Evolutionary conservation across 1,284 basidiomycete species (phyloP).

Genomic region (Boletellus sp.): DNA sequence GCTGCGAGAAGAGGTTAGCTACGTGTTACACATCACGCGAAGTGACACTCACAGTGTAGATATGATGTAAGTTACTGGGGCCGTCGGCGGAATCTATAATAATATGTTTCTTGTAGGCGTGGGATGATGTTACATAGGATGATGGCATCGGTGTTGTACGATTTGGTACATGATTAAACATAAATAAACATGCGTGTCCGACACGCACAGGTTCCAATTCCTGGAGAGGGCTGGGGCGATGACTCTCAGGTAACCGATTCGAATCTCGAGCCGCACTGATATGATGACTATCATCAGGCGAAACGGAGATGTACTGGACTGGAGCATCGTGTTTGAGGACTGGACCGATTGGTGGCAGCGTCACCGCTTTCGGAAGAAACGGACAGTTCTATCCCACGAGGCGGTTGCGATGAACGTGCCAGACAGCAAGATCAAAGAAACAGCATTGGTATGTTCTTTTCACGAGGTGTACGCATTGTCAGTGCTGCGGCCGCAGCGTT

Average conservation of each 20-base stretch:
- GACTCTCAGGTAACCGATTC: constrained; percentile 6
- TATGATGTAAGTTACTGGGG: neutral
- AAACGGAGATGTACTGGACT: constrained; percentile 17
- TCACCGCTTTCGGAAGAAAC: constrained; percentile 22
- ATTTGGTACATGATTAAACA: neutral
- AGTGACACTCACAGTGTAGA: neutral
- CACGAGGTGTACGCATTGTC: constrained; percentile 2
- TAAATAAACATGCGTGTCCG: constrained; percentile 6
- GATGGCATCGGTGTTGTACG: neutral
- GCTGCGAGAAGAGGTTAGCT: constrained; percentile 4
- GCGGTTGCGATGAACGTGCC: constrained; percentile 22
- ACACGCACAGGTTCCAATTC: constrained; percentile 14
- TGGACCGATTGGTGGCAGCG: constrained; percentile 18
- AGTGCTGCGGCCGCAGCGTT: constrained; percentile 7
- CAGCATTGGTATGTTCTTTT: constrained; percentile 11
- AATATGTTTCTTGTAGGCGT: neutral
- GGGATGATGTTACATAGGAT: neutral
- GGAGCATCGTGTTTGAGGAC: constrained; percentile 15
- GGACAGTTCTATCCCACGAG: constrained; percentile 23
- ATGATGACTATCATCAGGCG: constrained; percentile 15
- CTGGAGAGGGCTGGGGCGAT: constrained; percentile 19
- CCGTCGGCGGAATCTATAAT: neutral
- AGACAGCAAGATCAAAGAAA: constrained; percentile 15
- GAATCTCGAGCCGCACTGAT: constrained; percentile 16
- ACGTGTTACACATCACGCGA: too few relatives aligned